Conservation (phyloP, 1,284 basidiomycete genomes). For the Trichosporon sp. region DNA sequence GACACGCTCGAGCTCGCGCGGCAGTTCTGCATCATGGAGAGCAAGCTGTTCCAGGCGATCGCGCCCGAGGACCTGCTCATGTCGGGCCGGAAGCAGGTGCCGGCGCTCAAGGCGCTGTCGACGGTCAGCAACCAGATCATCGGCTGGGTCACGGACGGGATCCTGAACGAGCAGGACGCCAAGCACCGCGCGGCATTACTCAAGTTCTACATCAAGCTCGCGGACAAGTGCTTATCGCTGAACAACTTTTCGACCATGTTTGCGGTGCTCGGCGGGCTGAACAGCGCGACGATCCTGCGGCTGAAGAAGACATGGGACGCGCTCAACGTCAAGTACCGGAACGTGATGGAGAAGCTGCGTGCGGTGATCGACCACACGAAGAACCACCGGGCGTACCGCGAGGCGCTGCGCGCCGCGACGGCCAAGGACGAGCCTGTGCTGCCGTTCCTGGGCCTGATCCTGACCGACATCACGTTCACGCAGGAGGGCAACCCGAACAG, state of each 20-base stretch:
- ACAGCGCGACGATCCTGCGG: slow-evolving; percentile 87
- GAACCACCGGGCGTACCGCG: slow-evolving; percentile 67
- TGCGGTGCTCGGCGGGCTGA: slow-evolving; percentile 90
- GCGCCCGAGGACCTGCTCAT: slow-evolving; percentile 85
- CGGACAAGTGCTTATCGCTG: slow-evolving; percentile 85
- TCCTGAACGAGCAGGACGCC: slow-evolving; percentile 79
- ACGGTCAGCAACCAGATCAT: slow-evolving; percentile 90
- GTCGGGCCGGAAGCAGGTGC: slow-evolving; percentile 68
- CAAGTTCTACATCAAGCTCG: slow-evolving; percentile 88
- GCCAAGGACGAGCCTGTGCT: slow-evolving; percentile 54
- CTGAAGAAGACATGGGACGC: slow-evolving; percentile 91
- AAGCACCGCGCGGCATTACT: slow-evolving; percentile 74
- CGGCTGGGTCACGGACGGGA: slow-evolving; percentile 89
- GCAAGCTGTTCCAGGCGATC: slow-evolving; percentile 79
- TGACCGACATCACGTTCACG: slow-evolving; percentile 75
- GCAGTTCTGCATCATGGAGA: slow-evolving; percentile 91
- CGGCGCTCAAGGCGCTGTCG: slow-evolving; percentile 79
- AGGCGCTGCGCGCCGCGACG: slow-evolving; percentile 61
- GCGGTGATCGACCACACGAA: slow-evolving; percentile 81
- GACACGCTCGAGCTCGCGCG: slow-evolving; percentile 88
- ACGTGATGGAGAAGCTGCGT: slow-evolving; percentile 73
- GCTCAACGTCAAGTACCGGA: slow-evolving; percentile 76
- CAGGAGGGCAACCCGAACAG: slow-evolving; percentile 87
- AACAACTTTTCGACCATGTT: slow-evolving; percentile 97
- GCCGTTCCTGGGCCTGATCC: slow-evolving; percentile 72